These are phyloP conservation scores for Mycena sp. DNA, from an alignment of 1,284 basidiomycete species.

Conservation along the genomic window DNA sequence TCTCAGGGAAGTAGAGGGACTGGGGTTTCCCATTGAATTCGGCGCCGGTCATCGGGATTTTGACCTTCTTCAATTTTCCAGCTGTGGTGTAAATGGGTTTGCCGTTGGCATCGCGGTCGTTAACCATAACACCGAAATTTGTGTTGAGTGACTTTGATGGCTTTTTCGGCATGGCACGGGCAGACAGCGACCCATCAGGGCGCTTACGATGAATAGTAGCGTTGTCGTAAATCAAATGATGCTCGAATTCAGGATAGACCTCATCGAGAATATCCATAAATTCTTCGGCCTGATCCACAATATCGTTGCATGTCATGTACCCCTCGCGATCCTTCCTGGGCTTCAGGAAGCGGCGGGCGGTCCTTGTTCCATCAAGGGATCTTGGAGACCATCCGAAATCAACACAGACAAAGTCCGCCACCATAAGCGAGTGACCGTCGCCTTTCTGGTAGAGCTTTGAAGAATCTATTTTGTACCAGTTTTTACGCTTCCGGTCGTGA, in stretches of 20 bases:
- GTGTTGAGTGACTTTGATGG: not conserved
- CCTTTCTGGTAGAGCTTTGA: conserved; percentile 48
- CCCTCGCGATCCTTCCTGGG: conserved; percentile 1
- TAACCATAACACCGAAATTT: conserved; percentile 5
- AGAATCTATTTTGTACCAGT: conserved; percentile 43
- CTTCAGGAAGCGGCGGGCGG: too few relatives aligned
- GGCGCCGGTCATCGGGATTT: conserved; percentile 38
- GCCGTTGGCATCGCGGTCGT: not conserved
- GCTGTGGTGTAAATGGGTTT: not conserved
- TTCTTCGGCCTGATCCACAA: not conserved
- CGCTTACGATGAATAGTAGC: too few relatives aligned
- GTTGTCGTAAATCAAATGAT: too few relatives aligned
- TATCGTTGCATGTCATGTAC: not conserved
- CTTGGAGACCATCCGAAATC: conserved; percentile 46
- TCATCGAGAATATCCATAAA: conserved; percentile 2
- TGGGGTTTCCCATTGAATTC: conserved; percentile 36
- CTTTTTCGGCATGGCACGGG: not conserved
- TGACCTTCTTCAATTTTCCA: conserved; percentile 22
- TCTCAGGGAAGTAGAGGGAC: conserved; percentile 37
- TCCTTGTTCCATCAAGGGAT: not conserved
- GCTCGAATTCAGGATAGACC: too few relatives aligned
- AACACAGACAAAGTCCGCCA: conserved; percentile 53
- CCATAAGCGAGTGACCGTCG: conserved; percentile 52
- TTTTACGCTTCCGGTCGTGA: conserved; percentile 37
- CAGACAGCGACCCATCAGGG: too few relatives aligned